These are phyloP conservation scores for Rhodofomes roseus DNA, from an alignment of 1,284 basidiomycete genomes.

Conservation along the genomic window DNA sequence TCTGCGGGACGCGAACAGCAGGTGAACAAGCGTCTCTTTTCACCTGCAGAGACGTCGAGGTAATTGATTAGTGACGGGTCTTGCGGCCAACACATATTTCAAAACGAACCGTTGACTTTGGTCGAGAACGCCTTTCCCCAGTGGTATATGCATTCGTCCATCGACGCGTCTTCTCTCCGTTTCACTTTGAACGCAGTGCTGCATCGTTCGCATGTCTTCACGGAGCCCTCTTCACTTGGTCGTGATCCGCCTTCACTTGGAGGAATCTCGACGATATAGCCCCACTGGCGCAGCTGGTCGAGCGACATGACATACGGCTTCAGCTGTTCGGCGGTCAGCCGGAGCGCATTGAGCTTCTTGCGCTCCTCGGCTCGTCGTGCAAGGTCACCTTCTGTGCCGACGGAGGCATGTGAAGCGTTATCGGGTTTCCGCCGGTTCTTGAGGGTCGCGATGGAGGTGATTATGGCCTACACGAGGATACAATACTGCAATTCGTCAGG, in stretches of 20 bases:
- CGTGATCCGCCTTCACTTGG: slow-evolving; percentile 52
- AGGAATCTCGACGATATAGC: slow-evolving; percentile 72
- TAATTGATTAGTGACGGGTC: background rate
- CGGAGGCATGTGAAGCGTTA: slow-evolving; percentile 61
- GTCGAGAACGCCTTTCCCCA: slow-evolving; percentile 71
- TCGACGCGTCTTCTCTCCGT: slow-evolving; percentile 41
- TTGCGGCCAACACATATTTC: background rate
- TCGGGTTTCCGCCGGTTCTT: slow-evolving; percentile 70
- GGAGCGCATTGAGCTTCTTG: slow-evolving; percentile 53
- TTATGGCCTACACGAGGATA: slow-evolving; percentile 53
- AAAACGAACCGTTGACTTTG: slow-evolving; percentile 56
- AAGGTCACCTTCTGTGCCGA: slow-evolving; percentile 77
- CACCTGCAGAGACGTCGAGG: slow-evolving; percentile 40
- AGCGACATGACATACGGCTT: slow-evolving; percentile 53
- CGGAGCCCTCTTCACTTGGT: slow-evolving; percentile 66
- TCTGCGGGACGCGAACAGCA: slow-evolving; percentile 64
- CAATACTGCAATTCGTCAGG: slow-evolving; percentile 3
- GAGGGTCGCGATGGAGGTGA: slow-evolving; percentile 65
- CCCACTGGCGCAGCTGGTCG: slow-evolving; percentile 63
- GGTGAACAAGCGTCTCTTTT: slow-evolving; percentile 58
- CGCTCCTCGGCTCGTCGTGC: slow-evolving; percentile 53
- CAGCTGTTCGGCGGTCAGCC: slow-evolving; percentile 54
- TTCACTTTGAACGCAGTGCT: slow-evolving; percentile 64
- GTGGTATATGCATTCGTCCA: slow-evolving; percentile 73
- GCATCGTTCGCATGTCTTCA: slow-evolving; percentile 79